These are phyloP conservation scores for Phytophthora pini DNA, from an alignment of 352 stramenopile species.

Conservation along the genomic window DNA sequence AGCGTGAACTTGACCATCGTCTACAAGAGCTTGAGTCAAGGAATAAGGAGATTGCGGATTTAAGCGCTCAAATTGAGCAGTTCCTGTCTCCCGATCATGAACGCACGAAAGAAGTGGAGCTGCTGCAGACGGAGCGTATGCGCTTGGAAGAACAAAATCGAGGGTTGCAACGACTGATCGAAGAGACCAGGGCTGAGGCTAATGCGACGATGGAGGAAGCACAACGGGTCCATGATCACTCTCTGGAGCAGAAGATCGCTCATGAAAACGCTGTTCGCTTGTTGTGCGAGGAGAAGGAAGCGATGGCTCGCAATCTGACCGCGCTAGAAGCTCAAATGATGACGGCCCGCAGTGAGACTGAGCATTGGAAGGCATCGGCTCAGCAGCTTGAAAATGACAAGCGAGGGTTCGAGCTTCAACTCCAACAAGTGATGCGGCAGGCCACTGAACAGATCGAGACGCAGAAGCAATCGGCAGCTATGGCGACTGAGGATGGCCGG, in stretches of 20 bases:
- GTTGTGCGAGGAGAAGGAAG: conserved; percentile 71
- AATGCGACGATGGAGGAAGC: conserved; percentile 57
- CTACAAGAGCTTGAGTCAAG: conserved; percentile 58
- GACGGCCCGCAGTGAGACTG: conserved; percentile 46
- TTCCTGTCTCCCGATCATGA: conserved; percentile 66
- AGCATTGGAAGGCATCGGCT: conserved; percentile 39
- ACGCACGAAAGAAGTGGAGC: conserved; percentile 55
- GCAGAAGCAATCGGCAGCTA: conserved; percentile 50
- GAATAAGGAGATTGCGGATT: conserved; percentile 53
- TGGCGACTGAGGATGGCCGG: conserved; percentile 52
- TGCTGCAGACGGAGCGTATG: conserved; percentile 57
- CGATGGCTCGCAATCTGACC: conserved; percentile 55
- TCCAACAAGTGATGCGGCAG: conserved; percentile 60
- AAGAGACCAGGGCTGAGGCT: conserved; percentile 47
- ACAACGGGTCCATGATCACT: conserved; percentile 45
- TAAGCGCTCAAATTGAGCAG: conserved; percentile 62
- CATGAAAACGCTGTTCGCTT: conserved; percentile 59
- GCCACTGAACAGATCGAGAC: conserved; percentile 54
- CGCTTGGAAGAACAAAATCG: conserved; percentile 72
- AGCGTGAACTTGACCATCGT: conserved; percentile 60
- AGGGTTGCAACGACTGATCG: conserved; percentile 51
- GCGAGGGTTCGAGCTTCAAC: conserved; percentile 46
- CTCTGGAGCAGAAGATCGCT: conserved; percentile 54
- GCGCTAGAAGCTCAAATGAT: conserved; percentile 56
- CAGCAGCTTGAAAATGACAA: conserved; percentile 66